Percentiles rank a stretch among this genome's conserved stretches.
Evolutionary conservation across 768 basidiomycete species (phyloP).

Genomic region (Mycena galericulata): DNA sequence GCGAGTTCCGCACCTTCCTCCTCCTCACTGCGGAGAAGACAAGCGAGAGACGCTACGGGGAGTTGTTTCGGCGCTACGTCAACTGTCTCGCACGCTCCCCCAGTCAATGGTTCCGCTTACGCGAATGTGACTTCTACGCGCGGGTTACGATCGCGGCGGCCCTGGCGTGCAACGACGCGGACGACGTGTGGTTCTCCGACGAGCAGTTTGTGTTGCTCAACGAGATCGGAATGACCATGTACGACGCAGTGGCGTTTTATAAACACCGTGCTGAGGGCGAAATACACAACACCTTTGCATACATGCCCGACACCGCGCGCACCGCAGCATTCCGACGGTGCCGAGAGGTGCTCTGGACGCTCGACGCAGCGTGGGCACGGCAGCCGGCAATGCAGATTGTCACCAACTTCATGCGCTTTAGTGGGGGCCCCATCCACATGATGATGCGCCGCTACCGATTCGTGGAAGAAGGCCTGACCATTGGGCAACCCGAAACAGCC

Average conservation of each 20-base stretch:
- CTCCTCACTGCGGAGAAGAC: not conserved
- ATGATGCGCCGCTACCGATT: constrained; percentile 1
- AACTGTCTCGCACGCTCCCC: not conserved
- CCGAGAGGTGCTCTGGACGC: constrained; percentile 9
- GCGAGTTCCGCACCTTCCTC: not conserved
- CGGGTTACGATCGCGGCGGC: not conserved
- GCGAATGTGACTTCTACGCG: not conserved
- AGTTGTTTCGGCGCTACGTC: not conserved
- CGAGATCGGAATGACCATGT: constrained; percentile 1
- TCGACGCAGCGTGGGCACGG: not conserved
- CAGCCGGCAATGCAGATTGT: not conserved
- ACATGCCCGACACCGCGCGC: not conserved
- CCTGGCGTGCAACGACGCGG: constrained; percentile 1
- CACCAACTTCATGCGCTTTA: not conserved
- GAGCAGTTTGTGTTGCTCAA: not conserved
- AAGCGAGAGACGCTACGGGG: not conserved
- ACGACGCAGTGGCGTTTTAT: constrained; percentile 4
- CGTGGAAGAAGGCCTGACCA: not conserved
- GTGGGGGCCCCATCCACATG: constrained; percentile 1
- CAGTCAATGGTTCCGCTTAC: not conserved
- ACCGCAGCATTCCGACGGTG: not conserved
- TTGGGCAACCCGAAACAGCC: not conserved
- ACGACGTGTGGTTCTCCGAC: too few species aligned
- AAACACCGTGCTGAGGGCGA: constrained; percentile 4
- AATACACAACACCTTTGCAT: not conserved